Conservation (phyloP, 2,329 filamentous ascomycete species). For the Aureobasidium sp. region DNA sequence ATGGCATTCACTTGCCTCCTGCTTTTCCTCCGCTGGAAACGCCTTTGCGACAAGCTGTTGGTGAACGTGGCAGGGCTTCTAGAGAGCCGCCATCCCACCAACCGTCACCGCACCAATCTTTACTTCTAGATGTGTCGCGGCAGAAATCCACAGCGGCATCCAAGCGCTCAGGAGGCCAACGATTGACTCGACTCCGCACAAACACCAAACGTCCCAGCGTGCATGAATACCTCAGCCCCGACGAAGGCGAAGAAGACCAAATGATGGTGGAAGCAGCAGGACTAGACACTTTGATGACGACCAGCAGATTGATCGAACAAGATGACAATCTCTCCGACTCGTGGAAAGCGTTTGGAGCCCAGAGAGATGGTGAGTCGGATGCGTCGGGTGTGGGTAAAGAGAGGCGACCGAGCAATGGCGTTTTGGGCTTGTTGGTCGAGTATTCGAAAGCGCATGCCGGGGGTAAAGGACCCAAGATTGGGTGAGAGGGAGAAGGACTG, state of each 20-base stretch:
- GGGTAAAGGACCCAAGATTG: slow-evolving; percentile 16
- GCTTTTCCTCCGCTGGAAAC: slow-evolving; percentile 17
- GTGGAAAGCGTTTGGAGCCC: slow-evolving; percentile 17
- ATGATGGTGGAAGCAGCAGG: neutral
- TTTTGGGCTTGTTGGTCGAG: slow-evolving; percentile 19
- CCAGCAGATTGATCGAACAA: slow-evolving; percentile 19
- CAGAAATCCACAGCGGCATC: neutral
- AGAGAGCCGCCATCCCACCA: neutral
- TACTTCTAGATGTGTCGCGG: slow-evolving; percentile 17
- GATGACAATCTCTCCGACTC: slow-evolving; percentile 17
- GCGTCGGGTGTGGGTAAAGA: neutral
- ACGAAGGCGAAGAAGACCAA: slow-evolving; percentile 11
- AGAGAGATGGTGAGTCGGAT: neutral
- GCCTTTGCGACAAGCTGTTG: slow-evolving; percentile 12
- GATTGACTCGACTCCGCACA: neutral
- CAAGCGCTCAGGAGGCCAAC: neutral
- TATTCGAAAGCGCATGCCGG: slow-evolving; percentile 20
- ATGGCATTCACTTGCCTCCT: slow-evolving; percentile 19
- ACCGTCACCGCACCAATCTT: slow-evolving; percentile 12
- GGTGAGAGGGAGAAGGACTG: too few relatives aligned
- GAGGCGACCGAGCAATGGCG: slow-evolving; percentile 13
- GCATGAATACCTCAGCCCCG: neutral
- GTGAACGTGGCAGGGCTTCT: neutral
- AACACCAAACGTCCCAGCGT: neutral
- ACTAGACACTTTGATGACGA: slow-evolving; percentile 17